Conservation (phyloP, 2,329 filamentous ascomycete genomes). For the Apiospora arundinis region DNA sequence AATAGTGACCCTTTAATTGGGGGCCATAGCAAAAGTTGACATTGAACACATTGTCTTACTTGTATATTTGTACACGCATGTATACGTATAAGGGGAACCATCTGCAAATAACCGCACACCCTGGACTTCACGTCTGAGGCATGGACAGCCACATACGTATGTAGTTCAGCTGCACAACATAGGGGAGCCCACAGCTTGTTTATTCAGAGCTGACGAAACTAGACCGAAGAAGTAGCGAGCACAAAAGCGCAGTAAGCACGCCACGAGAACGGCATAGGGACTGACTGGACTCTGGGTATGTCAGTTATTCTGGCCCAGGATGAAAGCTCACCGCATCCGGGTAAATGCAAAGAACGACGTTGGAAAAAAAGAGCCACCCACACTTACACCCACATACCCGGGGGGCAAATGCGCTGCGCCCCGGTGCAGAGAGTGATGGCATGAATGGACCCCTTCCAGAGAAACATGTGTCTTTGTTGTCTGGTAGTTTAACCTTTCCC, state of each 20-base stretch:
- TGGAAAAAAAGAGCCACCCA: not conserved
- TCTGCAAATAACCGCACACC: not conserved
- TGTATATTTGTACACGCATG: not conserved
- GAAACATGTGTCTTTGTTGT: not conserved
- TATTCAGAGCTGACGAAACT: not conserved
- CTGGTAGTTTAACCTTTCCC: conserved; percentile 1
- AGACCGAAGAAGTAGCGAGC: not conserved
- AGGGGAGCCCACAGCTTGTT: not conserved
- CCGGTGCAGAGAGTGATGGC: not conserved
- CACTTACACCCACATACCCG: not conserved
- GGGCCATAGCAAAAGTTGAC: not conserved
- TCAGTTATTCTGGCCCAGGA: not conserved
- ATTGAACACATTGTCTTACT: not conserved
- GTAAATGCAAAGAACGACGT: conserved; percentile 9
- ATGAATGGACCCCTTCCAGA: not conserved
- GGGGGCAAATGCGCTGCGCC: not conserved
- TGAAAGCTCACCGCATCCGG: not conserved
- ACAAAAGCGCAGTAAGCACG: not conserved
- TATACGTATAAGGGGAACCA: not conserved
- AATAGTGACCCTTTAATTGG: not conserved
- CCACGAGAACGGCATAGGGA: not conserved
- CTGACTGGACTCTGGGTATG: not conserved
- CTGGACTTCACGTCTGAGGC: not conserved
- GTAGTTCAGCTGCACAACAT: not conserved
- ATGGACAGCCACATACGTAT: not conserved